A percentile compares a stretch with the other conserved stretches of the same genome.
Conservation (phyloP, 129 eudicot genomes). For the Oenanthe sinensis region DNA sequence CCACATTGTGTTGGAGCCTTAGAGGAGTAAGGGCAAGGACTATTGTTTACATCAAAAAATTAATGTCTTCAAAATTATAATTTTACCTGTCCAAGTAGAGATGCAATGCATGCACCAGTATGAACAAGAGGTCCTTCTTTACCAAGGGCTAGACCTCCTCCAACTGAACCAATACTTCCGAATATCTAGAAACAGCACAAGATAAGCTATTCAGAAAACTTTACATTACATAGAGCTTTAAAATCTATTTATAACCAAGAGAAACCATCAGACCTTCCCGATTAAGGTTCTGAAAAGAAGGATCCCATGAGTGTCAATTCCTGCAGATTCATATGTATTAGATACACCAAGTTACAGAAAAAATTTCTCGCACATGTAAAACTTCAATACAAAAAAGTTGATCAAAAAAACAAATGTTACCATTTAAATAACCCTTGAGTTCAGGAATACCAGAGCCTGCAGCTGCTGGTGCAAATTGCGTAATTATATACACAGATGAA, state of each 20-base stretch:
- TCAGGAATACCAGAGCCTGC: slow-evolving; percentile 99
- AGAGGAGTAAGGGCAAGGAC: not conserved
- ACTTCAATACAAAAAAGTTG: not conserved
- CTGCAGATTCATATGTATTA: slow-evolving; percentile 30
- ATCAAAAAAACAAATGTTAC: slow-evolving; percentile 26
- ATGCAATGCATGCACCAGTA: slow-evolving; percentile 98
- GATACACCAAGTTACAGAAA: slow-evolving; percentile 8
- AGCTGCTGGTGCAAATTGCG: slow-evolving; percentile 95
- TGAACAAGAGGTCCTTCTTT: slow-evolving; percentile 99
- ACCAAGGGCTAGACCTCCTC: slow-evolving; percentile 98
- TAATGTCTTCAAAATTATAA: not conserved
- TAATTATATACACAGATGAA: slow-evolving; percentile 81
- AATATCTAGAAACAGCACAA: slow-evolving; percentile 41
- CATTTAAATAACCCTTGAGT: slow-evolving; percentile 94
- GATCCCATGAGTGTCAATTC: slow-evolving; percentile 84
- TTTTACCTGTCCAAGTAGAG: slow-evolving; percentile 87
- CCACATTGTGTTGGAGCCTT: not conserved
- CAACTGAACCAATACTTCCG: slow-evolving; percentile 97
- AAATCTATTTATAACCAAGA: not conserved
- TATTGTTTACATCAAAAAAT: not conserved
- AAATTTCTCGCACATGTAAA: not conserved
- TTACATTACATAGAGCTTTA: not conserved
- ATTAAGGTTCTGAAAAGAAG: slow-evolving; percentile 90
- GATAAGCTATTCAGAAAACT: not conserved
- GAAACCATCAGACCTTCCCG: slow-evolving; percentile 58